Evolutionary conservation across 139 green algal genomes (phyloP).

Genomic region (Trebouxia sp.): DNA sequence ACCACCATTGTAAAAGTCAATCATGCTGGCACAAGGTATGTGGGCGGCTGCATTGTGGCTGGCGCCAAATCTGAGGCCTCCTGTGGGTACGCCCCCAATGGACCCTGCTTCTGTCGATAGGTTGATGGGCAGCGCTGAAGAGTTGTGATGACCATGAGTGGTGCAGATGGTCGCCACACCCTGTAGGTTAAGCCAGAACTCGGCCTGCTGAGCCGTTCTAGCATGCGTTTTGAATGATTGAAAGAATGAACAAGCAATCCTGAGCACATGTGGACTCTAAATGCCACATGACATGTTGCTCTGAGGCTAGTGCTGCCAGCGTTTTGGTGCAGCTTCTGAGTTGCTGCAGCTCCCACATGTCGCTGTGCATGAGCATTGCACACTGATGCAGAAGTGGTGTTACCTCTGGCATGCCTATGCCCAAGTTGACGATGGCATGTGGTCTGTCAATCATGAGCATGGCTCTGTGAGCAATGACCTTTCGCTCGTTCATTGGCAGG

Average conservation of each 20-base stretch:
- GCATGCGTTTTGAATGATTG: too few species aligned
- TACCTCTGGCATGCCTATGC: slow-evolving; percentile 53
- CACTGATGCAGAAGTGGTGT: not conserved
- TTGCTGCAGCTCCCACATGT: not conserved
- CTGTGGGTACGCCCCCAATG: slow-evolving; percentile 50
- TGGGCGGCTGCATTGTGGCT: slow-evolving; percentile 36
- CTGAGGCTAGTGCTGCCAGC: too few species aligned
- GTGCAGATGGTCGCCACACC: slow-evolving; percentile 49
- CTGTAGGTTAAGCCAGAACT: slow-evolving; percentile 29
- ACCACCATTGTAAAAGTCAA: slow-evolving; percentile 59
- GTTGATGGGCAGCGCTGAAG: slow-evolving; percentile 32
- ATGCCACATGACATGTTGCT: too few species aligned
- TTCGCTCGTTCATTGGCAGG: slow-evolving; percentile 37
- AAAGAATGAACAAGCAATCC: too few species aligned
- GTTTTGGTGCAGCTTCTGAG: not conserved
- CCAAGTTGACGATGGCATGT: slow-evolving; percentile 56
- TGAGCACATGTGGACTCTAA: too few species aligned
- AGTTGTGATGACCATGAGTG: slow-evolving; percentile 44
- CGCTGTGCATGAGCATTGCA: not conserved
- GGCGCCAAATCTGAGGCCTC: slow-evolving; percentile 48
- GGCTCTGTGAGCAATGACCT: slow-evolving; percentile 46
- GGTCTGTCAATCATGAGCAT: slow-evolving; percentile 45
- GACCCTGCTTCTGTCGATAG: slow-evolving; percentile 48
- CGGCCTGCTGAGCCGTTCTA: too few species aligned
- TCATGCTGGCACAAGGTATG: slow-evolving; percentile 40